A percentile compares a stretch with the other conserved stretches of the same genome.
phyloP scores from a whole-genome alignment of 176 grass and related monocot species.

The Carex pumila region DNA sequence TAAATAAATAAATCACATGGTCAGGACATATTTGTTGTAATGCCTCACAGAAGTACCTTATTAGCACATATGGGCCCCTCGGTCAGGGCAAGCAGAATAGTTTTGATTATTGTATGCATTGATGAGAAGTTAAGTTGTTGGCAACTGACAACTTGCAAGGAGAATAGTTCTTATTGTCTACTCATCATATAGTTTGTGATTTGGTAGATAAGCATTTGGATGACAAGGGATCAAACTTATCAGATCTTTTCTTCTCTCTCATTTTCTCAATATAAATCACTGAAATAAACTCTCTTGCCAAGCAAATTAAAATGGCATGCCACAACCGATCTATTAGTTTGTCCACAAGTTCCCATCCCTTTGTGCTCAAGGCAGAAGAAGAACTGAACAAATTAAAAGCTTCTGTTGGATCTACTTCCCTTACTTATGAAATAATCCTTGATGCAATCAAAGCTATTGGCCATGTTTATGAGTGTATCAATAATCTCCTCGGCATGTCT shows the following conservation, averaged over 20 bases:
- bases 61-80: not conserved
- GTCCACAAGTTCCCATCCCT: no score
- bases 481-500: no score
- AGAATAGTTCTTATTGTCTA: not conserved
- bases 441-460: no score
- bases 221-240: not conserved
- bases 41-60: not conserved
- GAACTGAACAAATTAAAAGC: not conserved
- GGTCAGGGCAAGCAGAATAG: not conserved
- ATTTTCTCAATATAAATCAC: not conserved
- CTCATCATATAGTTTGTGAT: not conserved
- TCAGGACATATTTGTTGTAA: not conserved
- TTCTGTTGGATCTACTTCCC: no score
- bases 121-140: not conserved
- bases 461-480: no score
- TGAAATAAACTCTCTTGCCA: not conserved
- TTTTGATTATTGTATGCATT: not conserved
- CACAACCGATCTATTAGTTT: constrained; percentile 22
- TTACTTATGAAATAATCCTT: no score
- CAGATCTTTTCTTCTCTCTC: not conserved
- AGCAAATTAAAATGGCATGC: not conserved
- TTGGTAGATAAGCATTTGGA: not conserved
- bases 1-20: not conserved
- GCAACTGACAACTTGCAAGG: not conserved
- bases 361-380: no score